Evolutionary conservation across 2,329 filamentous ascomycete genomes (phyloP).

Genomic region (Ilyonectria sp.): DNA sequence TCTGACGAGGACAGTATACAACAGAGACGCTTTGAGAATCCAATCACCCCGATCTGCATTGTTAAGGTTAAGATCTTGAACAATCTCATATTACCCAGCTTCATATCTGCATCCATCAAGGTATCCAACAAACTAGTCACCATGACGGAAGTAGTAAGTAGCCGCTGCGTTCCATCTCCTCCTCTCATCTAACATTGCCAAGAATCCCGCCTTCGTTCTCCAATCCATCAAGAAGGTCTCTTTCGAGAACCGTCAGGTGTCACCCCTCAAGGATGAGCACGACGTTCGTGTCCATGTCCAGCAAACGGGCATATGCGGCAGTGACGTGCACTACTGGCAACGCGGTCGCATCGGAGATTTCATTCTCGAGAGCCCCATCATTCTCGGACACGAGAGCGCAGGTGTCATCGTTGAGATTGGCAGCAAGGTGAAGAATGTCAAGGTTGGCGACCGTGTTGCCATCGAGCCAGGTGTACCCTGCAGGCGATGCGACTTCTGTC

Average conservation of each 20-base stretch:
- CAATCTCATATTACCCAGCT: constrained; percentile 5
- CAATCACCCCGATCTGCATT: constrained; percentile 3
- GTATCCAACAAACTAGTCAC: constrained; percentile 8
- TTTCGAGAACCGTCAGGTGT: constrained; percentile 61
- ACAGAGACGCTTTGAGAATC: constrained; percentile 5
- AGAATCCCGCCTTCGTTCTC: constrained; percentile 65
- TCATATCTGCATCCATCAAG: constrained; percentile 18
- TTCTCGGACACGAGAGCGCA: constrained; percentile 26
- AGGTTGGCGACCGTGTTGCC: constrained; percentile 53
- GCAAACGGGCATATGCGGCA: constrained; percentile 64
- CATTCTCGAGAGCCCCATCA: constrained; percentile 21
- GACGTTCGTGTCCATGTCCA: constrained; percentile 62
- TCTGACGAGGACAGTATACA: constrained; percentile 1
- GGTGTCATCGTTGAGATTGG: constrained; percentile 23
- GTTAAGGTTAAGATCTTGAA: constrained; percentile 13
- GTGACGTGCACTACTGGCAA: constrained; percentile 63
- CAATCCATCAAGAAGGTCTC: constrained; percentile 59
- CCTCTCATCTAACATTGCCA: not conserved
- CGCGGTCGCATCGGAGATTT: constrained; percentile 60
- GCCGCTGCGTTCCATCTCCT: not conserved
- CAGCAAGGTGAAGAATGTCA: constrained; percentile 24
- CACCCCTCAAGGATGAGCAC: constrained; percentile 55
- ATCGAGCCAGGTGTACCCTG: constrained; percentile 65
- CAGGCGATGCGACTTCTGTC: constrained; percentile 59
- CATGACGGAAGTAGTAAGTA: constrained; percentile 36